Evolutionary conservation across 139 green algal species (phyloP).

Genomic region (Monoraphidium neglectum): DNA sequence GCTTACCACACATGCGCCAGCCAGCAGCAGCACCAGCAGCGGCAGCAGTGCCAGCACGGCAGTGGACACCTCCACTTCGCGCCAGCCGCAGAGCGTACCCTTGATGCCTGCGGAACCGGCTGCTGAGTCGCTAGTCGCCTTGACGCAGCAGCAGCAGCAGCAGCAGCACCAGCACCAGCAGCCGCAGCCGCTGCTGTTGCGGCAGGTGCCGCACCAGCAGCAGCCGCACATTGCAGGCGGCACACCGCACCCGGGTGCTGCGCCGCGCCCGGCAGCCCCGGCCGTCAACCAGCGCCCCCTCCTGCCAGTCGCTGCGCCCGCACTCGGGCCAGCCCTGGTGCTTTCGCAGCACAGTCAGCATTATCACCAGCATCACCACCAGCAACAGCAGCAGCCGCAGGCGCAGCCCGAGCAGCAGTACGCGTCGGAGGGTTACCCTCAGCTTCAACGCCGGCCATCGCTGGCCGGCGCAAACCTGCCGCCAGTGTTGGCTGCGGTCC

Average conservation of each 20-base stretch:
- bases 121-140: background rate
- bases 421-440: too few relatives aligned
- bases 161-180: slow-evolving; percentile 1
- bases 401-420: too few relatives aligned
- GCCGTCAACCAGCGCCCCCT: background rate
- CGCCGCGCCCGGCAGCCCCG: too few relatives aligned
- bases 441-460: too few relatives aligned
- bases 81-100: background rate
- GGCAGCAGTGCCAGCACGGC: background rate
- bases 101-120: background rate
- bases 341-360: background rate
- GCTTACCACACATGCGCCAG: background rate
- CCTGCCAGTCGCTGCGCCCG: background rate
- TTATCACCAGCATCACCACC: background rate
- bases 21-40: slow-evolving; percentile 8
- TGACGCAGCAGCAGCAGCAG: slow-evolving; percentile 15
- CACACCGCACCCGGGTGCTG: background rate
- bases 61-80: too few relatives aligned
- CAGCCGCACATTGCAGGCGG: background rate
- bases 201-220: background rate
- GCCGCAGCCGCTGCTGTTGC: background rate
- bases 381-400: background rate
- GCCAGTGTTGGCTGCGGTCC: too few relatives aligned
- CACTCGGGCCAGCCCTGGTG: background rate
- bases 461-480: too few relatives aligned